phyloP scores from a whole-genome alignment of 768 basidiomycete genomes.

The Phylloporus sp. region DNA sequence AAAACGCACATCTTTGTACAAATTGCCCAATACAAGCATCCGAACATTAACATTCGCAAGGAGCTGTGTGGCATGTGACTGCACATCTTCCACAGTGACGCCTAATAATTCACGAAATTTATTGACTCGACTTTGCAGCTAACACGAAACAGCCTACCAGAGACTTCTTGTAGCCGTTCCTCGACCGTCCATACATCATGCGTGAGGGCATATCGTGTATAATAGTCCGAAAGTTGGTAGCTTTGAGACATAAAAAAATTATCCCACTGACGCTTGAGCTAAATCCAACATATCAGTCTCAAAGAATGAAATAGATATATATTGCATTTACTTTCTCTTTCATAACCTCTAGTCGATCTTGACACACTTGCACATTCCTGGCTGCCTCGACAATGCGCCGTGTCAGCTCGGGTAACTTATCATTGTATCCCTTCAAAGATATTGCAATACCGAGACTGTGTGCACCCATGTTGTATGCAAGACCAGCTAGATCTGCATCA shows the following conservation, averaged over 20 bases:
- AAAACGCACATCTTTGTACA: slow-evolving; percentile 69
- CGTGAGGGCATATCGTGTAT: slow-evolving; percentile 63
- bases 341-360: slow-evolving; percentile 74
- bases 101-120: slow-evolving; percentile 38
- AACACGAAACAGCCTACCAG: slow-evolving; percentile 45
- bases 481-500: slow-evolving; percentile 87
- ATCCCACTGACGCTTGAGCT: slow-evolving; percentile 76
- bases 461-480: slow-evolving; percentile 65
- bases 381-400: slow-evolving; percentile 68
- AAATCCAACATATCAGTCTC: slow-evolving; percentile 2
- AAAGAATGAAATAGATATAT: background rate
- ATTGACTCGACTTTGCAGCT: background rate
- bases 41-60: slow-evolving; percentile 65
- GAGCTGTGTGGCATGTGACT: slow-evolving; percentile 54
- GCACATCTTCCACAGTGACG: slow-evolving; percentile 67
- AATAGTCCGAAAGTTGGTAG: slow-evolving; percentile 76
- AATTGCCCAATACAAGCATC: slow-evolving; percentile 79
- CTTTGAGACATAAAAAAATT: slow-evolving; percentile 88
- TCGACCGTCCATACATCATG: slow-evolving; percentile 72
- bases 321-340: slow-evolving; percentile 67
- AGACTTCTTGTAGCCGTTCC: slow-evolving; percentile 73
- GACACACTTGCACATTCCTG: slow-evolving; percentile 57
- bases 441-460: slow-evolving; percentile 66
- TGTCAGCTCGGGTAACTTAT: slow-evolving; percentile 77
- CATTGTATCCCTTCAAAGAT: slow-evolving; percentile 81